Base-by-base conservation (phyloP, 225 moss, liverwort and hornwort species). In the Pleurozium schreberi region DNA sequence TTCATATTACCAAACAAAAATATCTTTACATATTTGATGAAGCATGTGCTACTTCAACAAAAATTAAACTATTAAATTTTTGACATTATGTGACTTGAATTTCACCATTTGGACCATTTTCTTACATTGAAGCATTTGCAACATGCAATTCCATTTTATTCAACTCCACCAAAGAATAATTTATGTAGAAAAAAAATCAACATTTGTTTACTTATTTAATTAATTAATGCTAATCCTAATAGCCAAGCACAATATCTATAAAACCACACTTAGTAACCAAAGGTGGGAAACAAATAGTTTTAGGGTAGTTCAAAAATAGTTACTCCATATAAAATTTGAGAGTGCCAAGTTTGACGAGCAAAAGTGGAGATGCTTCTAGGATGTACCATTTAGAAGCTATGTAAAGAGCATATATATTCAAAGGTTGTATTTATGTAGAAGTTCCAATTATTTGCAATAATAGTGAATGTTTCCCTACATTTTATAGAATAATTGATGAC, bases 271-370 rank as follows among this genome's bases (percentile, higher is more conserved):
- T 11, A 18, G 1, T 47, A 1, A 47, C 7, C 11, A 30, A 74
- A 5, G 3, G 9, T 43, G 10, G 2, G 2, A 45, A 2, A 45
- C 3, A 30, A 73, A 30, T 47, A 47, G 1, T 47, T 18, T 31
- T 0, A 47, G 0, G 0, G 2, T 2, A 2, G 1, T 31, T 19
- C 6, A 31, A 74, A 47, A 45, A 47, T 30, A 47, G 11, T n/a
- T n/a, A n/a, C n/a, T n/a, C n/a, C n/a, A 74, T 18, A 1, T 30
- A 30, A 74, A 74, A 47, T 47, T 74, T 30, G 30, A 47, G 1
- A 18, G 10, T 73, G 6, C 18, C 18, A 9, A 45, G 2, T 10
- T 28, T 30, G 30, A 1, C 0, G 7, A 30, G 6, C 3, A 47
- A 47, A 4, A 4, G 0, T 16, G 2, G 18, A 73, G 47, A 74